Base-by-base conservation (phyloP, 2,329 filamentous ascomycete genomes). In the Penicillium sp. region DNA sequence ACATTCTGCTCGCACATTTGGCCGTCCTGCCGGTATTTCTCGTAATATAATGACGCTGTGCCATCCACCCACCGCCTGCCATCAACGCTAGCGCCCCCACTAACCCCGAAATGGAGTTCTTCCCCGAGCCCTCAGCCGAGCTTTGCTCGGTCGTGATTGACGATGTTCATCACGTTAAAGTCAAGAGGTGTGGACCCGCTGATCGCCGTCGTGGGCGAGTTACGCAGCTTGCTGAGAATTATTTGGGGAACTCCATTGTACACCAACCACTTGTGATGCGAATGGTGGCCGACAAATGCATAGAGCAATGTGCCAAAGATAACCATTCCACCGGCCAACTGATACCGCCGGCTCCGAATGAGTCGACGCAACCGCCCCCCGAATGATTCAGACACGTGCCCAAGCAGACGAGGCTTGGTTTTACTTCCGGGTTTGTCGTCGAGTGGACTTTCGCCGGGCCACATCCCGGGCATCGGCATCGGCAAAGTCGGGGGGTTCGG, bases 91-190 rank as follows among this genome's bases (percentile, higher is more conserved):
- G 13, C 10, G 26, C 2, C 31, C 10, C 14, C 5, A 49, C 48
- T 50, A 50, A 49, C 22, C 48, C 39, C 14, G 33, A 48, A 39
- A 29, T 22, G 29, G 24, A 16, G 8, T 13, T 49, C 13, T 6
- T 53, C n/a, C 26, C 39, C 42, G 24, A 50, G 21, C 48, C 13
- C 19, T 27, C 26, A 57, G 19, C 51, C 55, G 14, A 56, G 24
- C 9, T 39, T 43, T 4, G 49, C 31, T 19, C 54, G 54, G 49
- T 56, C 54, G 13, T 35, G 31, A 19, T 42, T 33, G 21, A 53
- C 16, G 44, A 50, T 27, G 27, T 43, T 46, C 43, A 46, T 35
- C 10, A 56, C 19, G 33, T 24, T 29, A 14, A 53, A 56, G 21
- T 26, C 35, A 27, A 56, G 11, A 24, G 54, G 19, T 3, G 42